A percentile compares a stretch with the other conserved stretches of the same genome.
These are phyloP conservation scores for Coniochaeta prunicola DNA, from an alignment of 2,329 filamentous ascomycete species.

Conservation along the genomic window DNA sequence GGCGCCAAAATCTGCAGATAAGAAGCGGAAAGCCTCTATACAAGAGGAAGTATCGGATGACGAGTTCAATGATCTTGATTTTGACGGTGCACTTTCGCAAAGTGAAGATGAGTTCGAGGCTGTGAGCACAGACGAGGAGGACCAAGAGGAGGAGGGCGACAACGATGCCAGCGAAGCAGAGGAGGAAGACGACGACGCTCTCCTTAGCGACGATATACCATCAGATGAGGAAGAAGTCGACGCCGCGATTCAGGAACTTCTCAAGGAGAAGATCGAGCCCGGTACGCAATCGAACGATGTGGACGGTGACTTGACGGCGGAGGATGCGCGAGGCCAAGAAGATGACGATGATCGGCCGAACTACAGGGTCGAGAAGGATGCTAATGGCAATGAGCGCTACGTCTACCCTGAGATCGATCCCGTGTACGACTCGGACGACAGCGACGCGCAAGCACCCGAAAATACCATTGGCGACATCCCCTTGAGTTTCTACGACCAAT, in stretches of 20 bases:
- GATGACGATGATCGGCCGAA: conserved; percentile 35
- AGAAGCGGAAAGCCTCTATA: conserved; percentile 58
- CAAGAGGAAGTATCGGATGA: conserved; percentile 51
- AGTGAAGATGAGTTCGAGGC: conserved; percentile 52
- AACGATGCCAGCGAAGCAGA: conserved; percentile 34
- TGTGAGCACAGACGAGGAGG: conserved; percentile 36
- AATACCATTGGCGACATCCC: conserved; percentile 97
- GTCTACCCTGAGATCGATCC: conserved; percentile 92
- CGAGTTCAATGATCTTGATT: conserved; percentile 47
- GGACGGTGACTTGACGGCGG: conserved; percentile 22
- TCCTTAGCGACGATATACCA: conserved; percentile 33
- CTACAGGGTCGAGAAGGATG: conserved; percentile 62
- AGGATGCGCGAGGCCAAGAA: conserved; percentile 20
- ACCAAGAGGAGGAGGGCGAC: conserved; percentile 30
- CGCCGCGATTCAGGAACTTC: conserved; percentile 25
- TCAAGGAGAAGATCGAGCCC: conserved; percentile 18
- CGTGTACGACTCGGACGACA: conserved; percentile 93
- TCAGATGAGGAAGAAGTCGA: conserved; percentile 28
- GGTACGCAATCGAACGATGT: conserved; percentile 21
- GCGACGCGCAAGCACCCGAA: conserved; percentile 66
- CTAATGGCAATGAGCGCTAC: conserved; percentile 85
- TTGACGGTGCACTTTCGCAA: conserved; percentile 50
- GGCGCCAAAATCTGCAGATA: conserved; percentile 32
- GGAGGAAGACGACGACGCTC: conserved; percentile 26
- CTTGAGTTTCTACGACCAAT: conserved; percentile 91